A percentile compares a stretch with the other conserved stretches of the same genome.
Evolutionary conservation across 768 basidiomycete species (phyloP).

Genomic region (Chalciporus chontae): DNA sequence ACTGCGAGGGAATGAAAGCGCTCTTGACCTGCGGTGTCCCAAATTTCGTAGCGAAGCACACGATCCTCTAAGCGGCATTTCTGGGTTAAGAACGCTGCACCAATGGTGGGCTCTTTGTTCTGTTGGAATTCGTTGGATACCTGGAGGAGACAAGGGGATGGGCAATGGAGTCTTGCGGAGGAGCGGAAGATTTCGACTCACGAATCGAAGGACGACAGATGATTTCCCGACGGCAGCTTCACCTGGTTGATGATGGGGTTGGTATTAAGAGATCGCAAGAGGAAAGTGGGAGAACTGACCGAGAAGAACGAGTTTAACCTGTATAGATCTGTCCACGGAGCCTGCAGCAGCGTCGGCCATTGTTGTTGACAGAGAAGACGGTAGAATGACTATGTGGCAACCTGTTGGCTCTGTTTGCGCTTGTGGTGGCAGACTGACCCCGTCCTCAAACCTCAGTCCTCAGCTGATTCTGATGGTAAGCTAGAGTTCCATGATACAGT

Average conservation of each 20-base stretch:
- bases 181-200: constrained; percentile 38
- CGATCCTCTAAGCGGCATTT: constrained; percentile 95
- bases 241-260: constrained; percentile 45
- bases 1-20: constrained; percentile 97
- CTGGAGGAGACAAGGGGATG: constrained; percentile 34
- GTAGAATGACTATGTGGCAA: too few species aligned
- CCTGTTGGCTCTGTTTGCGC: too few species aligned
- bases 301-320: constrained; percentile 95
- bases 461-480: too few species aligned
- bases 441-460: too few species aligned
- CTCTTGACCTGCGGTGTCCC: constrained; percentile 95
- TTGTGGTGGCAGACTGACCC: too few species aligned
- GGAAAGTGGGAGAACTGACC: constrained; percentile 48
- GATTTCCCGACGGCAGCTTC: constrained; percentile 99
- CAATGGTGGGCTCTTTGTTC: constrained; percentile 98
- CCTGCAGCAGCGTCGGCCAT: constrained; percentile 79
- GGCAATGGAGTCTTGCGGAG: neutral
- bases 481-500: too few species aligned
- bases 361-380: constrained; percentile 19
- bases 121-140: constrained; percentile 97
- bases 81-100: constrained; percentile 93
- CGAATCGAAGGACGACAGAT: constrained; percentile 96
- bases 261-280: neutral
- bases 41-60: constrained; percentile 91
- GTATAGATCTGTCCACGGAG: constrained; percentile 83